These are phyloP conservation scores for Discostella stelligeroides DNA, from an alignment of 108 stramenopile genomes.

Conservation along the genomic window DNA sequence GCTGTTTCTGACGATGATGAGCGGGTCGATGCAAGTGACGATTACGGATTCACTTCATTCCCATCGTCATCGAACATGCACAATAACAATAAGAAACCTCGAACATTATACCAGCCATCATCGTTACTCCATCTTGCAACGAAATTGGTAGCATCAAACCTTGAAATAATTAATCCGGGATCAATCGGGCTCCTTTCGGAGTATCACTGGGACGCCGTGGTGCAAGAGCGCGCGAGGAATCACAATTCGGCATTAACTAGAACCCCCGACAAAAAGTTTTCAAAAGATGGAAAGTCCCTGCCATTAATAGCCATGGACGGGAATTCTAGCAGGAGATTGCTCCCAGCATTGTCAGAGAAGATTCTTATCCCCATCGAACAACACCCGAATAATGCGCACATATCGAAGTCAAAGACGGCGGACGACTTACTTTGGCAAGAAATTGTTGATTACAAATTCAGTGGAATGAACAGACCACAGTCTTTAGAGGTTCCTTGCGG, in stretches of 20 bases:
- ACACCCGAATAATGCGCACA: slow-evolving; percentile 24
- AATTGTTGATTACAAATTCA: slow-evolving; percentile 34
- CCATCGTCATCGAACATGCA: background rate
- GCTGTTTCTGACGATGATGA: background rate
- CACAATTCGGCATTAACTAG: background rate
- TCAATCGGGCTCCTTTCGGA: slow-evolving; percentile 34
- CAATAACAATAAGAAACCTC: background rate
- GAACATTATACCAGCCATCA: background rate
- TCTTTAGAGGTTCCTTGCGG: slow-evolving; percentile 15
- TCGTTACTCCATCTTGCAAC: slow-evolving; percentile 36
- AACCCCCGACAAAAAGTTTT: background rate
- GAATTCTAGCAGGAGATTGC: background rate
- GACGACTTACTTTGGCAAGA: slow-evolving; percentile 35
- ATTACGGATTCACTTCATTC: background rate
- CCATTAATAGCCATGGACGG: background rate
- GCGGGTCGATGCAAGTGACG: background rate
- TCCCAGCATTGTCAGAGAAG: slow-evolving; percentile 32
- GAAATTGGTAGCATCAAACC: slow-evolving; percentile 19
- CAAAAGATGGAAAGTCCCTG: background rate
- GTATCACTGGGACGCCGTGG: slow-evolving; percentile 39
- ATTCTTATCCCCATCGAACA: slow-evolving; percentile 24
- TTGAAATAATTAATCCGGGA: slow-evolving; percentile 36
- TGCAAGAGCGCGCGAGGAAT: slow-evolving; percentile 9
- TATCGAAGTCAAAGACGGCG: slow-evolving; percentile 7
- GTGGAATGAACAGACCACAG: slow-evolving; percentile 25